These are phyloP conservation scores for Candida ovalis DNA, from an alignment of 805 yeast species.

Conservation along the genomic window DNA sequence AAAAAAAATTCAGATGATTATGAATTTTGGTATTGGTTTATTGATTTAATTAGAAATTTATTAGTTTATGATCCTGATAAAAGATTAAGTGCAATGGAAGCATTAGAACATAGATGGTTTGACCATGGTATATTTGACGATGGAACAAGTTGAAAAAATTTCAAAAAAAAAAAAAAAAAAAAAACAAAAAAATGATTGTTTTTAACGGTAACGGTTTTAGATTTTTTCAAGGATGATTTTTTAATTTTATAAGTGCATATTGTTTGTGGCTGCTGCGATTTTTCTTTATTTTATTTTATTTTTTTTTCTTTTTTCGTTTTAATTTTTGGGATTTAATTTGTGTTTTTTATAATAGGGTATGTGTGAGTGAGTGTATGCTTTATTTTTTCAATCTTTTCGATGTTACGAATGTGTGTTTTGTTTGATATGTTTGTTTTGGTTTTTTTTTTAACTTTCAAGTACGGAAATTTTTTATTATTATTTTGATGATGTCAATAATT, in stretches of 20 bases:
- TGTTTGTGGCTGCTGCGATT: neutral
- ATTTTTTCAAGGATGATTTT: constrained; percentile 1
- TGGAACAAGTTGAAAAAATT: too few species aligned
- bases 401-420: too few species aligned
- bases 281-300: neutral
- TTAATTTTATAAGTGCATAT: neutral
- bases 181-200: too few species aligned
- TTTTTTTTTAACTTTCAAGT: too few species aligned
- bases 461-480: too few species aligned
- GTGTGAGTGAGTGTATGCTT: too few species aligned
- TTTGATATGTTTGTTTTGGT: too few species aligned
- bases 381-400: too few species aligned
- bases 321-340: too few species aligned
- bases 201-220: neutral
- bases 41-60: constrained; percentile 46
- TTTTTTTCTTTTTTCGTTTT: neutral
- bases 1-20: constrained; percentile 57
- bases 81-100: constrained; percentile 51
- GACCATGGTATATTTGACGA: constrained; percentile 56
- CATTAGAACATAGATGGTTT: constrained; percentile 72
- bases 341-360: too few species aligned
- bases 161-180: too few species aligned
- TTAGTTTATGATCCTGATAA: constrained; percentile 48
- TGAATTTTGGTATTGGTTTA: constrained; percentile 79
- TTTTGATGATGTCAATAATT: too few species aligned